Evolutionary conservation across 1,139 yeast genomes (phyloP), one percentile per base, ranked within the genome.

Genomic region (Blastobotrys raffinosifermentans): DNA sequence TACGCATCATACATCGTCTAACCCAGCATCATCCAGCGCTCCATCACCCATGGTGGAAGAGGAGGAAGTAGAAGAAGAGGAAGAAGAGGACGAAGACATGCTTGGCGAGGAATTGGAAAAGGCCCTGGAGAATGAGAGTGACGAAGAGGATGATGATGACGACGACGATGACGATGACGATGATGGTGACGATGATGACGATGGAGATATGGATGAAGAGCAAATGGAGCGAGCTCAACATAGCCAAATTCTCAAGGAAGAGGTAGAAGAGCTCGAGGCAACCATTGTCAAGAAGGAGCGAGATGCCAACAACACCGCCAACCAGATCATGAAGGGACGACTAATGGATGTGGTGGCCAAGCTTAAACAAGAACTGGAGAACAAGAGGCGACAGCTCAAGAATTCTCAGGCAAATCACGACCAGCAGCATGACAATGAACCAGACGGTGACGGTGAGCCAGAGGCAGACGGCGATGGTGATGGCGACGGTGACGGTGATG

Each of bases 321-420:
- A 87, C 57, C 89, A 89, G 51, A 81, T 91, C 66, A 72, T 91
- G 76, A 79, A 81, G 57, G 84, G 82, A 63, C 80, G 96, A 63
- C 83, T 87, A 57, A 73, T 81, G 52, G 93, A 83, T 48, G 86
- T 85, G 39, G 82, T 86, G 42, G 73, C 73, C 43, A 80, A 89
- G 41, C 71, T 93, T 51, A 81, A 79, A 59, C 79, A 80, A 35
- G 96, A 93, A 47, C 70, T 89, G 44, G 96, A 87, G 41, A 72
- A 76, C 54, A 91, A 91, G 67, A 76, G 75, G 63, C 70, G 82
- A 42, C 91, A 83, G 54, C 69, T 89, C 51, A 65, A 62, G 41
- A 61, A 54, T 3, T 68, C 27, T 25, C 27, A 66, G 21, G 71
- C 66, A 29, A 63, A 58, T 5, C 54, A 51, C 13, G 54, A 47